phyloP scores from a whole-genome alignment of 1,139 yeast species.

The Scheffersomyces cryptocercus region DNA sequence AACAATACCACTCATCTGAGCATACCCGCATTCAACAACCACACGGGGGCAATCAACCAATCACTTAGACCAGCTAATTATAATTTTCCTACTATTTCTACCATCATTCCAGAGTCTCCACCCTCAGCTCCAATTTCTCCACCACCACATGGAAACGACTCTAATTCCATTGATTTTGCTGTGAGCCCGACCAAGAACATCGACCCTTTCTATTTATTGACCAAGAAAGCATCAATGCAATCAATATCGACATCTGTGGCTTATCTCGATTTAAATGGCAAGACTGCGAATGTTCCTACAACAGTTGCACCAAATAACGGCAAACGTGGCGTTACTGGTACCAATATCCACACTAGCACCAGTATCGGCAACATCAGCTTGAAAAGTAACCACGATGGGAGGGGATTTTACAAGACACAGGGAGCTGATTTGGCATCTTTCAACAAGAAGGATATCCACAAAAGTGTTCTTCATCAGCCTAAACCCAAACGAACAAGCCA shows the following conservation, averaged over 20 bases:
- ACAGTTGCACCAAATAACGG: background rate
- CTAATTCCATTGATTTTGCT: conserved; percentile 1
- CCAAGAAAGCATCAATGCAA: conserved; percentile 23
- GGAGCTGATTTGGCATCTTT: no score
- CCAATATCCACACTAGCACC: no score
- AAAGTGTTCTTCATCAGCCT: conserved; percentile 17
- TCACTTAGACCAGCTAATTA: background rate
- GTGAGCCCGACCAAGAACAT: conserved; percentile 8
- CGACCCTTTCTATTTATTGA: conserved; percentile 12
- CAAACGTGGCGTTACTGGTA: background rate
- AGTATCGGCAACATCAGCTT: no score
- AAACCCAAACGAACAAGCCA: conserved; percentile 14
- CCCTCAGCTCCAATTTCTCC: conserved; percentile 50
- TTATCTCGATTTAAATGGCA: conserved; percentile 23
- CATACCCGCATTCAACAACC: no score
- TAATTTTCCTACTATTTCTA: conserved; percentile 9
- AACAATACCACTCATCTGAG: background rate
- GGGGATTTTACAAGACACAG: no score
- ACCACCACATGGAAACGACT: conserved; percentile 18
- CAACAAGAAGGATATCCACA: conserved; percentile 2
- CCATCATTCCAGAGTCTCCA: conserved; percentile 44
- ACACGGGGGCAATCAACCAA: background rate
- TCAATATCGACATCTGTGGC: conserved; percentile 28
- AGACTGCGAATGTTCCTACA: background rate
- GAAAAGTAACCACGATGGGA: no score